Evolutionary conservation across 2,329 filamentous ascomycete species (phyloP), one percentile per base, ranked within the genome.

Genomic region (Cercospora sp.): DNA sequence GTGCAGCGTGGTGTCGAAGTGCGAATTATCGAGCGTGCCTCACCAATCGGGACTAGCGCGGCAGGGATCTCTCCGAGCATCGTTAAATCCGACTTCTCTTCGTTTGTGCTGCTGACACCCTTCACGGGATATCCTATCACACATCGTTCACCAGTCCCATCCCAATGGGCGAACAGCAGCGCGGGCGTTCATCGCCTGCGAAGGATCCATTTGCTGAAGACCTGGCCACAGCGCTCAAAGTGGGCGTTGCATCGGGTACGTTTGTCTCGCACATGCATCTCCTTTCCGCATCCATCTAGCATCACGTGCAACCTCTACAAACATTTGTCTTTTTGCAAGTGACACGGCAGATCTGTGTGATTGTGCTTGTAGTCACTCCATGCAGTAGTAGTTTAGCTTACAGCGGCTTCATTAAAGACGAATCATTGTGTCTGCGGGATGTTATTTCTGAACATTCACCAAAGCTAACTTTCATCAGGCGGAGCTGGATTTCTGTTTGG

Each of bases 401-500:
- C 5, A 20, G 10, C 20, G 18, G 3, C 45, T 51, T 18, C 45
- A n/a, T 39, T 3, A 7, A n/a, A 39, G 13, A 39, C 12, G 36
- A 13, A 39, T 39, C 16, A 6, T 7, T 39, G 12, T n/a, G 13
- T 51, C 45, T 26, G 45, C 18, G 12, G 3, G 45, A 51, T 23
- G 45, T 23, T 23, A 13, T 23, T 13, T 20, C 18, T 51, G 20
- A 13, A 18, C 18, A 3, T 51, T 13, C 23, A 8, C 12, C 16
- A 39, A 45, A 69, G 60, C 69, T 72, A 55, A 68, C 33, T n/a
- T 36, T 12, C 28, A 36, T 36, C 55, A 79, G 89, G 90, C 62
- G 86, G 90, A 60, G 85, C 86, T 39, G 93, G 92, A 30, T 90
- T 96, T 58, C 79, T 80, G 18, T 72, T 81, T 62, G 83, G 83